Evolutionary conservation across 2,329 filamentous ascomycete species (phyloP), one percentile per base, ranked within the genome.

Genomic region (Pseudonectria buxi): DNA sequence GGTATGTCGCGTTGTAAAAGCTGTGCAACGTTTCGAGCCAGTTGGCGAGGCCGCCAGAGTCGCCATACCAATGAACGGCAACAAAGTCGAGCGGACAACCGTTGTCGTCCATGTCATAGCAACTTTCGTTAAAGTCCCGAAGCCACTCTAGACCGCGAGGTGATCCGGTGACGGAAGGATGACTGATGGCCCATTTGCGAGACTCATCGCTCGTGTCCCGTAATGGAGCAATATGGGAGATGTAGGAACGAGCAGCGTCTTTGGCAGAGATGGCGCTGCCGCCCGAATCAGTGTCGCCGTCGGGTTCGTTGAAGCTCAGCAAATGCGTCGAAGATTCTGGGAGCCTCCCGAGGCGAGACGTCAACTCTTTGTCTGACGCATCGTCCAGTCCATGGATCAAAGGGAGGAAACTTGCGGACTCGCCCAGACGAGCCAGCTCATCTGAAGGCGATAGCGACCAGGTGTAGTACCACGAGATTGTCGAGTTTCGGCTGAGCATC

Each of bases 391-490:
- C 55, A 16, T 64, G 63, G 11, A 67, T 47, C 2, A 66, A 47
- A 0, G 64, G 64, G 9, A 67, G 36, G 28, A 67, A 67, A 0
- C 51, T 43, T 13, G 63, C 30, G 2, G 49, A 44, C 10, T 42
- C 34, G n/a, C 49, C 45, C 2, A 59, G n/a, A n/a, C n/a, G n/a
- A n/a, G n/a, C n/a, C n/a, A n/a, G 44, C 10, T 41, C 33, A 1
- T 45, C 32, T 0, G 56, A 49, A 2, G 56, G 50, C 39, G 53
- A 51, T 1, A 57, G 53, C 1, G 62, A 63, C 63, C 63, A 67
- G 0, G 61, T 67, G 35, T 64, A 67, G 42, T 67, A 67, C 64
- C 64, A 67, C 0, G 53, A 45, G 10, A 67, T 55, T 6, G 58
- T 50, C 0, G 64, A 65, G 15, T 58, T 49, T 12, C 54, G 48